These are phyloP conservation scores for Suillus spraguei DNA, from an alignment of 768 basidiomycete genomes.

Conservation along the genomic window DNA sequence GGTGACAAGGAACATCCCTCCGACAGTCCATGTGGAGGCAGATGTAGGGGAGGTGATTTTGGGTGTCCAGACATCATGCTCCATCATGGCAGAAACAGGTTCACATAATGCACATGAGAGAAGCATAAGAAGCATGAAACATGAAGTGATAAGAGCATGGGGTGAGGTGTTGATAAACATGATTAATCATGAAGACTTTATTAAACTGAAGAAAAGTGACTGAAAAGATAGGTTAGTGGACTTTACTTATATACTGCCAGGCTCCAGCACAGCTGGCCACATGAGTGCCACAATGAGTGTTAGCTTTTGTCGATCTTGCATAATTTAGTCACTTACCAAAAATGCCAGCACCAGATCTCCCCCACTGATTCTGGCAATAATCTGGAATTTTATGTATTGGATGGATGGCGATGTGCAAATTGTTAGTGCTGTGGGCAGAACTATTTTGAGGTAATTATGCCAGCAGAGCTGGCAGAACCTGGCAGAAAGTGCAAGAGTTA, in stretches of 20 bases:
- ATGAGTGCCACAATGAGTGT: conserved; percentile 8
- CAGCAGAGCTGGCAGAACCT: too few relatives aligned
- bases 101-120: conserved; percentile 31
- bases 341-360: not conserved
- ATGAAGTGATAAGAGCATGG: conserved; percentile 9
- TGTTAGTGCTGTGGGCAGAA: too few relatives aligned
- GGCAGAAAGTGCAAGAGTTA: too few relatives aligned
- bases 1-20: conserved; percentile 41
- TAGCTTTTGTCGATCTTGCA: not conserved
- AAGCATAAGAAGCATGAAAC: conserved; percentile 23
- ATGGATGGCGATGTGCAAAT: too few relatives aligned
- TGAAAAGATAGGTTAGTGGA: not conserved
- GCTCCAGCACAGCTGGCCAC: conserved; percentile 13
- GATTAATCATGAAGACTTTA: conserved; percentile 11
- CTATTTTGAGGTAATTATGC: too few relatives aligned
- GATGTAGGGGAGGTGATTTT: conserved; percentile 39
- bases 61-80: conserved; percentile 52
- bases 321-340: not conserved
- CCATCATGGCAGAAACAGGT: conserved; percentile 24
- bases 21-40: conserved; percentile 43
- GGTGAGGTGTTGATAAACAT: conserved; percentile 18
- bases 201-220: conserved; percentile 9
- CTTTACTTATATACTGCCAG: conserved; percentile 22
- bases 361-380: too few relatives aligned
- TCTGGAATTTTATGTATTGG: too few relatives aligned